Base-by-base conservation (phyloP, 2,329 filamentous ascomycete genomes). In the Aspergillus aculeatus region DNA sequence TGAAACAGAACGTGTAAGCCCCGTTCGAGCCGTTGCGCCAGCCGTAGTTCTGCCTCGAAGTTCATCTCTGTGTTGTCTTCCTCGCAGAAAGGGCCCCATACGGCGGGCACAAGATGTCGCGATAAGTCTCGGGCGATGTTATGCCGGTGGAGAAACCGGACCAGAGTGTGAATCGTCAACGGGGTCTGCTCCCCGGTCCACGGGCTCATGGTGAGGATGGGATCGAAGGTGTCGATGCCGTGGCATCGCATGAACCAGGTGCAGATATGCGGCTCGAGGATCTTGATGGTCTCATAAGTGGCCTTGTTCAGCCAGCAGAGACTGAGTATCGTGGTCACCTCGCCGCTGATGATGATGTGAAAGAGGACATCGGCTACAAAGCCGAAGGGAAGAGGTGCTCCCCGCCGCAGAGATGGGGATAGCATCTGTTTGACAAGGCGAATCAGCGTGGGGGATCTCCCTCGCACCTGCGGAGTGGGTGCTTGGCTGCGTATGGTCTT, bases 151-250 rank as follows among this genome's bases (percentile, higher is more conserved):
- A 67, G 54, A 41, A 67, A 70, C 29, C 61, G 64, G 50, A 62
- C 58, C 10, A 72, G 60, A 24, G 61, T 66, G 52, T 67, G 61
- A 29, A 72, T 64, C 16, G 66, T 70, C 47, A 71, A 32, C 32
- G 60, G 35, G 11, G 16, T 57, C 29, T 62, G 64, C n/a, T 66
- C 62, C 29, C 69, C 66, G 10, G 64, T 71, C 53, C 55, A 60
- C 6, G 65, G 64, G 29, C 71, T 61, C 32, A 72, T 49, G 12
- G 77, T 73, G 64, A 88, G 85, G 14, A 86, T 81, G 9, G 76
- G 75, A 62, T 86, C 80, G 64, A 88, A 88, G 10, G 83, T 83
- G 26, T 83, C 78, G 4, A 81, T 83, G 56, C 86, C 86, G 65
- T 83, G 77, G n/a, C 59, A 54, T 19, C 68, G 69, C 60, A 71